A percentile compares a stretch with the other conserved stretches of the same genome.
These are phyloP conservation scores for Rugonectria rugulosa DNA, from an alignment of 2,329 filamentous ascomycete species.

Conservation along the genomic window DNA sequence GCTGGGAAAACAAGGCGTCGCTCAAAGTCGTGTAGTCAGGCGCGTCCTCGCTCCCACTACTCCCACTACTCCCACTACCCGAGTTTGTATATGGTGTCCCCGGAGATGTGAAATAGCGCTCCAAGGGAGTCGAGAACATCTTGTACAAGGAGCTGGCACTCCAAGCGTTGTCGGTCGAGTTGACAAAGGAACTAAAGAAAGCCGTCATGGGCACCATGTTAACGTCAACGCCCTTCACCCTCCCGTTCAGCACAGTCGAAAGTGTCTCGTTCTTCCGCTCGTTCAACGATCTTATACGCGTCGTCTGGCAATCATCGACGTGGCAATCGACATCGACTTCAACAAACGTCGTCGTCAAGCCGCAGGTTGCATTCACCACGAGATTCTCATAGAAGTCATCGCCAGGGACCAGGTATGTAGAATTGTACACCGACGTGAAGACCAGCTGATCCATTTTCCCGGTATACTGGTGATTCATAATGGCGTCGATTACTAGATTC, in stretches of 20 bases:
- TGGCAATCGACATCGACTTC: not conserved
- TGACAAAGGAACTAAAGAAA: not conserved
- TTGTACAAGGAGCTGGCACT: not conserved
- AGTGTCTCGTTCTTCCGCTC: not conserved
- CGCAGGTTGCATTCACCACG: constrained; percentile 1
- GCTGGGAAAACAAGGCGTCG: not conserved
- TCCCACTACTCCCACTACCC: too few species aligned
- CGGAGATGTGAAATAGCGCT: not conserved
- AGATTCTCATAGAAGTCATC: not conserved
- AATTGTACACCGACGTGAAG: not conserved
- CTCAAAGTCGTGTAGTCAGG: not conserved
- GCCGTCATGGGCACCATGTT: not conserved
- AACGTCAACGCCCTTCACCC: too few species aligned
- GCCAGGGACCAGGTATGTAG: accelerated
- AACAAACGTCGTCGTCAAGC: not conserved
- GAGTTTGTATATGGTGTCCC: not conserved
- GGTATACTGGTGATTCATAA: not conserved
- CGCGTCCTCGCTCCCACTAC: not conserved
- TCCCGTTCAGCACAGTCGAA: too few species aligned
- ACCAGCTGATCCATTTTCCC: not conserved
- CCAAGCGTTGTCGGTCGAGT: not conserved
- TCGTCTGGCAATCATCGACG: not conserved
- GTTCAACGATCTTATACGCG: not conserved
- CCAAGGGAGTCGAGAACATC: not conserved
- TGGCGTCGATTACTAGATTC: not conserved